These are phyloP conservation scores for Mycotypha africana DNA, from an alignment of 371 early-diverging fungal genomes.

Conservation along the genomic window DNA sequence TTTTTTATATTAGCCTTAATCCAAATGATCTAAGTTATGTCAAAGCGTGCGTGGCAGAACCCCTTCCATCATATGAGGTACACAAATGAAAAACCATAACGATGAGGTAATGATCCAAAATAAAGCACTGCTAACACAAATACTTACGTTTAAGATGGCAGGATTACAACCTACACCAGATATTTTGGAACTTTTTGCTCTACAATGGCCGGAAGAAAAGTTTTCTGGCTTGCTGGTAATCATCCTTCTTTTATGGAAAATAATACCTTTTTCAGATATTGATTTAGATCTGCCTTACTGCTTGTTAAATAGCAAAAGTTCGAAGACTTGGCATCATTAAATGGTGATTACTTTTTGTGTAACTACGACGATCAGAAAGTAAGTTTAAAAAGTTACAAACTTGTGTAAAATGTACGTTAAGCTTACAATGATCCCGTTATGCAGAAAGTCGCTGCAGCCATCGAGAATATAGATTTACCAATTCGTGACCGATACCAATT, in stretches of 20 bases:
- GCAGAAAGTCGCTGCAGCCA: conserved; percentile 46
- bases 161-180: conserved; percentile 77
- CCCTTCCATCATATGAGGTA: conserved; percentile 30
- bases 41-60: conserved; percentile 22
- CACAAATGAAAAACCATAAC: too few relatives aligned
- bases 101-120: too few relatives aligned
- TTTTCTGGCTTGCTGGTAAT: conserved; percentile 64
- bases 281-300: too few relatives aligned
- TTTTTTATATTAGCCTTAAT: conserved; percentile 10
- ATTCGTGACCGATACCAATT: conserved; percentile 64
- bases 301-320: conserved; percentile 48
- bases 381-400: not conserved
- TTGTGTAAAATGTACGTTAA: too few relatives aligned
- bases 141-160: conserved; percentile 67
- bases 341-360: conserved; percentile 74
- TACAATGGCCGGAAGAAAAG: conserved; percentile 61
- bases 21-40: conserved; percentile 26
- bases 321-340: conserved; percentile 61
- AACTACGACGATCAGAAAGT: conserved; percentile 63
- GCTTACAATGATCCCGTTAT: too few relatives aligned
- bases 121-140: too few relatives aligned
- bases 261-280: too few relatives aligned
- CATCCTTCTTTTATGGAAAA: too few relatives aligned
- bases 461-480: conserved; percentile 57
- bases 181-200: conserved; percentile 76